Evolutionary conservation across 306 rosid genomes (phyloP).

Genomic region (Rosa chinensis): DNA sequence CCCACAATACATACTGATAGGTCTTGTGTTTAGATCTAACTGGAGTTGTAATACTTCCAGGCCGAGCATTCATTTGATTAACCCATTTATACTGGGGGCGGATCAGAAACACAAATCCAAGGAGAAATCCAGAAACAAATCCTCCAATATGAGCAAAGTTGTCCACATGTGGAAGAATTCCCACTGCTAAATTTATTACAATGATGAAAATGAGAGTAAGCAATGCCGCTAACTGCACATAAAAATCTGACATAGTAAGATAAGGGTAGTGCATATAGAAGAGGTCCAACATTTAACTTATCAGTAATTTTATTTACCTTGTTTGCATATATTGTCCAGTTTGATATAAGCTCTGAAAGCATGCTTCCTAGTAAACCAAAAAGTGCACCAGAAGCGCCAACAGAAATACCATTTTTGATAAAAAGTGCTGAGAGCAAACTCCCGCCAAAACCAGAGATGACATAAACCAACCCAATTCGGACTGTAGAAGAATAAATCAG

Average conservation of each 20-base stretch:
- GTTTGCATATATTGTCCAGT: conserved; percentile 84
- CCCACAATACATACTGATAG: conserved; percentile 68
- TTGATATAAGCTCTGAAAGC: conserved; percentile 82
- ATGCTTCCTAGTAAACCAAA: conserved; percentile 88
- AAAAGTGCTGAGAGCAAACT: conserved; percentile 73
- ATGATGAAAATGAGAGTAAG: conserved; percentile 57
- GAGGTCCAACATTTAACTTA: conserved; percentile 15
- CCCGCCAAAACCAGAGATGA: conserved; percentile 83
- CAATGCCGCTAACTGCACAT: conserved; percentile 65
- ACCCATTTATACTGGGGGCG: conserved; percentile 79
- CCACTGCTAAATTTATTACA: conserved; percentile 66
- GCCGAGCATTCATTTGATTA: conserved; percentile 38
- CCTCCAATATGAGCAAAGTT: conserved; percentile 92
- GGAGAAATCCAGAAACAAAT: conserved; percentile 79
- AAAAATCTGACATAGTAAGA: conserved; percentile 29
- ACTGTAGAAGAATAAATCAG: conserved; percentile 38
- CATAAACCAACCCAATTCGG: conserved; percentile 63
- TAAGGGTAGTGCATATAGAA: not conserved
- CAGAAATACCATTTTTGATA: conserved; percentile 63
- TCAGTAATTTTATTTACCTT: conserved; percentile 53
- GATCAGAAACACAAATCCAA: conserved; percentile 69
- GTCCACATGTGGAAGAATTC: conserved; percentile 89
- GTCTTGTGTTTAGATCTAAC: conserved; percentile 61
- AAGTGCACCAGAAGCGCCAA: conserved; percentile 93
- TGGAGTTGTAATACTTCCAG: conserved; percentile 24